A percentile compares a stretch with the other conserved stretches of the same genome.
These are phyloP conservation scores for Drechslerella stenobrocha DNA, from an alignment of 2,329 filamentous ascomycete genomes.

Conservation along the genomic window DNA sequence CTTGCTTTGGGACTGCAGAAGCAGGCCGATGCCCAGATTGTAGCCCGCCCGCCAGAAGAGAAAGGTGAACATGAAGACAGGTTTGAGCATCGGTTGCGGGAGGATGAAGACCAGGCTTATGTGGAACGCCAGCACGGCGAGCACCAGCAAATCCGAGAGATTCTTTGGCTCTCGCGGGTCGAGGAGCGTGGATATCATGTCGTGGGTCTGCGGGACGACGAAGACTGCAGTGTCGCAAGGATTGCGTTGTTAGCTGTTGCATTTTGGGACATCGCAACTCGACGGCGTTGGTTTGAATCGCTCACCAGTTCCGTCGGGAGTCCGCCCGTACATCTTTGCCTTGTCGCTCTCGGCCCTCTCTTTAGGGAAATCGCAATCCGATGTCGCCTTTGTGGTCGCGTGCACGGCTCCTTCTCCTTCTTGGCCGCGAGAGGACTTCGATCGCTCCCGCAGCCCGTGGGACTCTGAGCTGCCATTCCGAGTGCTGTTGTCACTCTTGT, in stretches of 20 bases:
- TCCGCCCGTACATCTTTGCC: conserved; percentile 83
- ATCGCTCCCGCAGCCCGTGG: conserved; percentile 25
- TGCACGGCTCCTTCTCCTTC: background rate
- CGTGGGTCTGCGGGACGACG: conserved; percentile 90
- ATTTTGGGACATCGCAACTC: conserved; percentile 27
- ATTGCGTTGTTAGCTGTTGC: conserved; percentile 46
- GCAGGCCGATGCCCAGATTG: conserved; percentile 88
- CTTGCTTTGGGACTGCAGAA: conserved; percentile 86
- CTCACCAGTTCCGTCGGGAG: conserved; percentile 85
- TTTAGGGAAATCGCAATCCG: background rate
- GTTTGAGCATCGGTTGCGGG: conserved; percentile 69
- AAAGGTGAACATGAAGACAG: conserved; percentile 80
- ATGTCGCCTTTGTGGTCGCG: conserved; percentile 6
- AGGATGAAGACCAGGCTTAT: conserved; percentile 74
- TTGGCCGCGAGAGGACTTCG: conserved; percentile 26
- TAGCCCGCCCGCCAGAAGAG: conserved; percentile 90
- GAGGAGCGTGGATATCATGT: conserved; percentile 97
- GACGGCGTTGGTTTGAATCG: conserved; percentile 50
- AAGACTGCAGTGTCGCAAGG: conserved; percentile 68
- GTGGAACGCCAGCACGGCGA: conserved; percentile 75
- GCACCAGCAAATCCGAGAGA: conserved; percentile 77
- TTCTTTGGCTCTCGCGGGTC: conserved; percentile 96
- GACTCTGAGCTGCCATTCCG: conserved; percentile 4
- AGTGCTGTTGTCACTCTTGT: conserved; percentile 14
- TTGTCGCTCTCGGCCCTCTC: conserved; percentile 26